Percentiles rank a stretch among this genome's conserved stretches.
Conservation (phyloP, 2,329 filamentous ascomycete genomes). For the Verticillium longisporum region DNA sequence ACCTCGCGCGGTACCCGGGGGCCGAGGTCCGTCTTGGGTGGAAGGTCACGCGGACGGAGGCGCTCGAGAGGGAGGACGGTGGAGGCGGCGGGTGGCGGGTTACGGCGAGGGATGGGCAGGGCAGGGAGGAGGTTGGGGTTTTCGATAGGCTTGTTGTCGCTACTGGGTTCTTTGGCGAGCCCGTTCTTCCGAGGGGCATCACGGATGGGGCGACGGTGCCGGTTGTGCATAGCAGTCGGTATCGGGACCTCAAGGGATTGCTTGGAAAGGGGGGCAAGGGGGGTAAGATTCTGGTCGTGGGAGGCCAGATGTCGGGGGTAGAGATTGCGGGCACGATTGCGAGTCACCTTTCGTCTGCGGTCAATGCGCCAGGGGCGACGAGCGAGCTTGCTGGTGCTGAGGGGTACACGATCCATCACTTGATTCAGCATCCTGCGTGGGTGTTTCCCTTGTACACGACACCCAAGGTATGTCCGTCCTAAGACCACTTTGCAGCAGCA, state of each 20-base stretch:
- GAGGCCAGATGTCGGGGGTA: constrained; percentile 76
- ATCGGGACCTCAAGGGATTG: constrained; percentile 47
- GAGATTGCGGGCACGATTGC: constrained; percentile 71
- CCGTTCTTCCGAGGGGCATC: constrained; percentile 35
- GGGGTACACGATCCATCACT: constrained; percentile 57
- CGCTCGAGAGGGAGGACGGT: constrained; percentile 18
- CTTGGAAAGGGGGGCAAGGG: constrained; percentile 31
- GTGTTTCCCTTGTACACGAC: constrained; percentile 56
- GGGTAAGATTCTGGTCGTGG: constrained; percentile 65
- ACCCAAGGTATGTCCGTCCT: constrained; percentile 32
- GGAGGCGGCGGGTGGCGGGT: constrained; percentile 40
- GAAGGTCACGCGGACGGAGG: constrained; percentile 33
- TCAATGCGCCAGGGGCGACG: constrained; percentile 39
- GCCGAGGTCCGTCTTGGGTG: constrained; percentile 43
- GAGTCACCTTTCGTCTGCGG: constrained; percentile 59
- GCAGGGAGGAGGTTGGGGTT: constrained; percentile 32
- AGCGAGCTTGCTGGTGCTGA: constrained; percentile 33
- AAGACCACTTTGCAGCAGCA: neutral
- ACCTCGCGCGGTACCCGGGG: constrained; percentile 47
- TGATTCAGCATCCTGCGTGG: constrained; percentile 66
- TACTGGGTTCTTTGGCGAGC: constrained; percentile 69
- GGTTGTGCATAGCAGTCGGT: constrained; percentile 62
- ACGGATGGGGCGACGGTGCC: constrained; percentile 27
- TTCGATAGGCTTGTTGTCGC: constrained; percentile 70
- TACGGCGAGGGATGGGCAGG: constrained; percentile 27